Base-by-base conservation (phyloP, 805 yeast species). In the Candida maesae region DNA sequence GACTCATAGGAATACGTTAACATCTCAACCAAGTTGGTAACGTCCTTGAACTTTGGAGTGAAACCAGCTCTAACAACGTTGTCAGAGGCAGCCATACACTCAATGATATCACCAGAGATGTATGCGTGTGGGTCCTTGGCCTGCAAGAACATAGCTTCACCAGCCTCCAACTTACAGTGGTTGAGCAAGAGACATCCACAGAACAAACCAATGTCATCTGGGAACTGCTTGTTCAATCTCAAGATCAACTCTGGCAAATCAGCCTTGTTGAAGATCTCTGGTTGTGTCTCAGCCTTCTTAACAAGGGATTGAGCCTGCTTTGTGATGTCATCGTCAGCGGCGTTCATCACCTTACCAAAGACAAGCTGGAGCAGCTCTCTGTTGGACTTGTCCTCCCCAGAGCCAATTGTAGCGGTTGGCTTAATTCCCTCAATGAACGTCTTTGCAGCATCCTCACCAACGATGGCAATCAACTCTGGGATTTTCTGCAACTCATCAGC, bases 21-120 rank as follows among this genome's bases (percentile, higher is more conserved):
- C 93, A 87, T 87, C 39, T 76, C 78, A 33, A 93, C 97, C 59
- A 93, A 77, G 56, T 84, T 88, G 44, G 80, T 66, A 46, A 93
- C 98, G 64, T 93, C 99, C 68, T 91, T 93, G 71, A 91, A 93
- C 65, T 93, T 93, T 47, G 99, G 99, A n/a, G 99, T 93, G 73
- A 93, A 93, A 12, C 99, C 99, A 4, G 97, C 95, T 64, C 99
- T 79, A 36, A 93, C 97, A 43, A 93, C 99, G 58, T 93, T 93
- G 64, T 93, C 99, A 30, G 95, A 83, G 8, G 99, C 97, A 32
- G 99, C 99, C 99, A 93, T 93, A 71, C 99, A 93, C 71, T 93
- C 99, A 59, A 93, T 90, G 53, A 93, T 93, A 64, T 93, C 98
- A 51, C 99, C 99, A 41, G 83, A 75, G 47, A 93, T 91, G 66